These are phyloP conservation scores for Stramenopiles sp. DNA, from an alignment of 352 stramenopile genomes.

Conservation along the genomic window DNA sequence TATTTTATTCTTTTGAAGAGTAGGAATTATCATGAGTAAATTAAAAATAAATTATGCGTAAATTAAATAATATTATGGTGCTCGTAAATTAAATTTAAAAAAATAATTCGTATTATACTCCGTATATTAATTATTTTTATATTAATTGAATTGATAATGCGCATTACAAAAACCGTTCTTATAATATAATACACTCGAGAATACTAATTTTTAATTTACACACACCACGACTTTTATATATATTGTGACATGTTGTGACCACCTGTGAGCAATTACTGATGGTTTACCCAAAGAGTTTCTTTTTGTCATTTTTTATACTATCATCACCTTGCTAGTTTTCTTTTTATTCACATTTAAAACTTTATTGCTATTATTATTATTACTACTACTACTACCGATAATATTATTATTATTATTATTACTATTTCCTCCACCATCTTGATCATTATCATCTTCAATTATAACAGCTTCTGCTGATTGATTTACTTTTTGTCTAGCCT, in stretches of 20 bases:
- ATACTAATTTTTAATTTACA: background rate
- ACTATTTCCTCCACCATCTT: background rate
- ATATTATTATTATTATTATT: slow-evolving; percentile 11
- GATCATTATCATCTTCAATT: slow-evolving; percentile 10
- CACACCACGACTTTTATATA: background rate
- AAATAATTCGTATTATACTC: no score
- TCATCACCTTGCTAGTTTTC: background rate
- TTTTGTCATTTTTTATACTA: background rate
- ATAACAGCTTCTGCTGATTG: slow-evolving; percentile 6
- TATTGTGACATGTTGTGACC: no score
- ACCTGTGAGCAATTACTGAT: no score
- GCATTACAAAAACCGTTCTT: background rate
- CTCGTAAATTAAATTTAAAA: no score
- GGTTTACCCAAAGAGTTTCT: no score
- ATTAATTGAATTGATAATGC: no score
- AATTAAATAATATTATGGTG: no score
- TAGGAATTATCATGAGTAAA: no score
- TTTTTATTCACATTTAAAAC: background rate
- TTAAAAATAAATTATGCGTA: no score
- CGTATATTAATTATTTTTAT: no score
- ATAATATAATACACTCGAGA: background rate
- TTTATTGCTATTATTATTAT: background rate
- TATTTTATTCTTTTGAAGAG: no score
- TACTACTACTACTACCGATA: slow-evolving; percentile 16
- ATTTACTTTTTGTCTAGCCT: slow-evolving; percentile 10